A percentile compares a stretch with the other conserved stretches of the same genome.
phyloP scores from a whole-genome alignment of 306 rosid genomes.

The Castanea mollissima region DNA sequence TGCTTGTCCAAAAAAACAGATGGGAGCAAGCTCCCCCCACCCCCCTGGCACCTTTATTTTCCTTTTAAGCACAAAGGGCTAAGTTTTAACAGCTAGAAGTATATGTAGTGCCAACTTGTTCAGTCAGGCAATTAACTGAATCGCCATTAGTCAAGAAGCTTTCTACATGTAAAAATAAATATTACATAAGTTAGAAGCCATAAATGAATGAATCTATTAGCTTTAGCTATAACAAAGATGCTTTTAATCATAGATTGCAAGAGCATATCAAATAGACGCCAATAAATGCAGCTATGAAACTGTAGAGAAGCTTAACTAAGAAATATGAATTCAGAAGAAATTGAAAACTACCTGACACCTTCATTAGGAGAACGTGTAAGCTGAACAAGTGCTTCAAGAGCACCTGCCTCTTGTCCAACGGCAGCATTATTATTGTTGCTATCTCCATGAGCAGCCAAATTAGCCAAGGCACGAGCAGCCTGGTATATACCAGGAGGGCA shows the following conservation, averaged over 20 bases:
- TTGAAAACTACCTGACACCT: slow-evolving; percentile 80
- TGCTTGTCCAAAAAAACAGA: background rate
- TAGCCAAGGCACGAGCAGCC: slow-evolving; percentile 99
- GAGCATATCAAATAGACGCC: too few species aligned
- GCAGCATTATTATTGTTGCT: slow-evolving; percentile 98
- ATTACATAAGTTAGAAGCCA: background rate
- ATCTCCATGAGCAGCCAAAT: slow-evolving; percentile 99
- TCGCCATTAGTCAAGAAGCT: background rate
- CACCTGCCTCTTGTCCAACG: slow-evolving; percentile 98
- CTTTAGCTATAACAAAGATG: background rate
- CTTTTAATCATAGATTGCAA: too few species aligned
- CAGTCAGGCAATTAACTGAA: background rate
- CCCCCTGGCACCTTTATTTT: background rate
- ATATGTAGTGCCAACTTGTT: background rate
- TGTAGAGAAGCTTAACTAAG: background rate
- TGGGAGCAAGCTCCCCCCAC: background rate
- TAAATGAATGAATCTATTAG: background rate
- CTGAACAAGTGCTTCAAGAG: slow-evolving; percentile 99
- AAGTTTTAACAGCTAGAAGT: background rate
- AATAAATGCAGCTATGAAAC: background rate
- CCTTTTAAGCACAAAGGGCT: background rate
- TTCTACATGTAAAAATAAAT: background rate
- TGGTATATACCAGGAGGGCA: slow-evolving; percentile 31
- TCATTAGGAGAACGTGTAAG: slow-evolving; percentile 93
- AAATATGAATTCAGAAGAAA: slow-evolving; percentile 9